Conservation (phyloP, 495 filamentous ascomycete species). For the Podospora sp. region DNA sequence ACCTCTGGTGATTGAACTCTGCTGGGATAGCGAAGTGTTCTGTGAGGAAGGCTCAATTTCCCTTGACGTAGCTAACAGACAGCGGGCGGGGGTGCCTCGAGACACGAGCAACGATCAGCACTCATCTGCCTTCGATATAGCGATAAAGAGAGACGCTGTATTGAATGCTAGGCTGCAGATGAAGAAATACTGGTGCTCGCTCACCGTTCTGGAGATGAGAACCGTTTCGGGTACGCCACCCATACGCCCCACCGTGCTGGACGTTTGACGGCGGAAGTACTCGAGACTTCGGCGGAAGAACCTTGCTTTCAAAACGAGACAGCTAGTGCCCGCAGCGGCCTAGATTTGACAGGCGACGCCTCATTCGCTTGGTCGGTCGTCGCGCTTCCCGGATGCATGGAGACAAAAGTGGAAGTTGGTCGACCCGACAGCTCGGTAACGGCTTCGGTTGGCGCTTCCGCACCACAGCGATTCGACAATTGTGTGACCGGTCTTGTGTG, state of each 20-base stretch:
- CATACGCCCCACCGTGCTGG: neutral
- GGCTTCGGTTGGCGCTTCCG: conserved; percentile 10
- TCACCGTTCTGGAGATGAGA: neutral
- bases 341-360: neutral
- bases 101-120: too few species aligned
- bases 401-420: conserved; percentile 4
- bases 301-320: neutral
- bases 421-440: conserved; percentile 13
- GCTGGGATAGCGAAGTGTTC: too few species aligned
- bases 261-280: neutral
- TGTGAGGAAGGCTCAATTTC: too few species aligned
- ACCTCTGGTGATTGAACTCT: too few species aligned
- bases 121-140: too few species aligned
- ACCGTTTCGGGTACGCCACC: neutral
- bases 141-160: too few species aligned
- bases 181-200: too few species aligned
- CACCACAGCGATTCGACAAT: conserved; percentile 6
- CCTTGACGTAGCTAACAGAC: too few species aligned
- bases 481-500: neutral
- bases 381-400: conserved; percentile 6
- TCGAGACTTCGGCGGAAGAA: neutral
- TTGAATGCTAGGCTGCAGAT: too few species aligned
- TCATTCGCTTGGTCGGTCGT: neutral
- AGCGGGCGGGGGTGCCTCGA: too few species aligned
- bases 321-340: neutral